Evolutionary conservation across 768 basidiomycete genomes (phyloP).

Genomic region (Mycena leptocephala): DNA sequence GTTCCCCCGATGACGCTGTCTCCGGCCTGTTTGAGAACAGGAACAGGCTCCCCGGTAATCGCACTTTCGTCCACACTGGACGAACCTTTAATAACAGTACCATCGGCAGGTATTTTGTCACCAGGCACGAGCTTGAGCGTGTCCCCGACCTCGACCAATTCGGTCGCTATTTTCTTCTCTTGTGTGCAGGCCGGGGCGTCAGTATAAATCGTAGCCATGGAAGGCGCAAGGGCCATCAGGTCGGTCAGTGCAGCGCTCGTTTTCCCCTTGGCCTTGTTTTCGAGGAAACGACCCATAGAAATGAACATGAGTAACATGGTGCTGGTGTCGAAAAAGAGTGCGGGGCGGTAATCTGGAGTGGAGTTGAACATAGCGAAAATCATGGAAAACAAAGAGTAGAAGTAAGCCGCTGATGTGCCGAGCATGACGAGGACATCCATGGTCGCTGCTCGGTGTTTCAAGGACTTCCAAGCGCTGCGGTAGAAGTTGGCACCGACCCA

Average conservation of each 20-base stretch:
- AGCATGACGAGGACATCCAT: constrained; percentile 99
- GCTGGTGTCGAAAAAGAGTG: constrained; percentile 98
- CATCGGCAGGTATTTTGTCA: constrained; percentile 97
- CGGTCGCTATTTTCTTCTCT: constrained; percentile 94
- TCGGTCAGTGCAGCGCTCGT: constrained; percentile 97
- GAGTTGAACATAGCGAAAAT: constrained; percentile 75
- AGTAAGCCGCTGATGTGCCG: constrained; percentile 94
- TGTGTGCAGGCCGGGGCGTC: constrained; percentile 85
- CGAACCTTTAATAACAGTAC: constrained; percentile 88
- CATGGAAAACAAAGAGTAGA: constrained; percentile 88
- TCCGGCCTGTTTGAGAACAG: constrained; percentile 87
- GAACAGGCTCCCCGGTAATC: constrained; percentile 94
- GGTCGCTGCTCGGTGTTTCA: constrained; percentile 91
- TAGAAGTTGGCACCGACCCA: constrained; percentile 94
- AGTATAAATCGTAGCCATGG: constrained; percentile 96
- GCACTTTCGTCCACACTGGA: constrained; percentile 97
- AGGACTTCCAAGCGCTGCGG: constrained; percentile 89
- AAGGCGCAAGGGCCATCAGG: constrained; percentile 94
- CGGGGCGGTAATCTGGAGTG: constrained; percentile 81
- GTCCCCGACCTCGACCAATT: constrained; percentile 96
- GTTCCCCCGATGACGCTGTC: constrained; percentile 96
- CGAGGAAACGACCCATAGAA: constrained; percentile 94
- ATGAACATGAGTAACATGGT: constrained; percentile 99
- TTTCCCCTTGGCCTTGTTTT: constrained; percentile 97
- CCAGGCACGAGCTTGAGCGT: constrained; percentile 95